Base-by-base conservation (phyloP, 768 basidiomycete species). In the Hirschioporus abietinus region DNA sequence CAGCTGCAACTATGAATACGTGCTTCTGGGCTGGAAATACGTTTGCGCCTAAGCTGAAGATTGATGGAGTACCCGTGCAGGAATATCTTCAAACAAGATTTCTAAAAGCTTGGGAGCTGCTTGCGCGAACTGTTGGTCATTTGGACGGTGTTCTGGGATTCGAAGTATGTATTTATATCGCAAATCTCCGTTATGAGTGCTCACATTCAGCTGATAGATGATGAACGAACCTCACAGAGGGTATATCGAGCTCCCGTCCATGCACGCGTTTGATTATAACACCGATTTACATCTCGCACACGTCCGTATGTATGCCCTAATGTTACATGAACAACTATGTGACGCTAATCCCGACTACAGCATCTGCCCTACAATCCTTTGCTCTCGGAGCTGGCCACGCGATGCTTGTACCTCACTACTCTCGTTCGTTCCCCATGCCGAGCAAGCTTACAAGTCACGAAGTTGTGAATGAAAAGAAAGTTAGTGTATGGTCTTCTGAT, bases 171-270 rank as follows among this genome's bases (percentile, higher is more conserved):
- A 25, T 25, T n/a, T 12, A 12, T 26, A 9, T 30, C 62, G 25
- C 25, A 24, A 18, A n/a, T n/a, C n/a, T n/a, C n/a, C 2, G 64
- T 65, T 35, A 24, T 25, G n/a, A 27, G 58, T 24, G 3, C 24
- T 27, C 6, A 27, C 65, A 52, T 66, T 52, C 30, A 6, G 24
- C 34, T 35, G 24, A 12, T 69, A 96, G 93, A 85, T 95, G 75
- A 88, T 96, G 84, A 97, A 98, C 70, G 95, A 97, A 76, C 95
- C 95, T 0, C 95, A 99, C 78, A 83, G 89, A 72, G 97, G 96
- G 58, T 99, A 96, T 75, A 88, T 96, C 67, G 85, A 90, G 64
- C 79, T 97, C 6, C 82, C 84, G 26, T 93, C 93, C 0, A 80
- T 97, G 60, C 89, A 97, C 70, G 80, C 82, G 10, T 98, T 93